phyloP scores from a whole-genome alignment of 164 flowering plant genomes.

The Platanus orientalis region DNA sequence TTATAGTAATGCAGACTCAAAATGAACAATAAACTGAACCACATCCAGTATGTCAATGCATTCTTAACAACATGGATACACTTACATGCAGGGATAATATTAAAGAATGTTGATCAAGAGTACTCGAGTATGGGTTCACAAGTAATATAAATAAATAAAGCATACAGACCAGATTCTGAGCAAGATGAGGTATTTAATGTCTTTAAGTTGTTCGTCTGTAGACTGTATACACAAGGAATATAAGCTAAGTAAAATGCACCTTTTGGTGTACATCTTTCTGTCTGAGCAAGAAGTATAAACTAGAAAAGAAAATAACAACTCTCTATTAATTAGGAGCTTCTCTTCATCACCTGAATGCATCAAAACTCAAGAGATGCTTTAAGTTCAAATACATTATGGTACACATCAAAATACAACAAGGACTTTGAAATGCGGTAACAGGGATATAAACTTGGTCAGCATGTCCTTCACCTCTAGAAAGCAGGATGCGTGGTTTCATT shows the following conservation, averaged over 20 bases:
- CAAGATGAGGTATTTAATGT: no score
- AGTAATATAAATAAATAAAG: neutral
- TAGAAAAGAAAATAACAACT: no score
- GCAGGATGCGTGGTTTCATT: no score
- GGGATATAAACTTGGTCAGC: constrained; percentile 4
- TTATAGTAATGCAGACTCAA: no score
- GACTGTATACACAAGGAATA: no score
- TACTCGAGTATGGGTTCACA: neutral
- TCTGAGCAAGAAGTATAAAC: no score
- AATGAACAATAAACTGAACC: neutral
- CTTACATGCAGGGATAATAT: neutral
- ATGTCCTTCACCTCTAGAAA: neutral
- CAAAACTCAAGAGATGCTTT: neutral
- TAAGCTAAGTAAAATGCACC: no score
- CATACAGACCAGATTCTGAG: neutral
- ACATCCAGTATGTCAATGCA: neutral
- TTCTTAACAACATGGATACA: no score
- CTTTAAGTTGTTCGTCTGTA: no score
- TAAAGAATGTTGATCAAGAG: no score
- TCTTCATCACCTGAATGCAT: constrained; percentile 2
- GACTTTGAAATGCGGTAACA: neutral
- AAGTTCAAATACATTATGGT: neutral
- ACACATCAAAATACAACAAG: neutral
- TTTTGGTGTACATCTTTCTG: neutral
- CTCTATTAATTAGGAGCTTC: no score